These are phyloP conservation scores for Alloascoidea hylecoeti DNA, from an alignment of 805 yeast genomes.

Conservation along the genomic window DNA sequence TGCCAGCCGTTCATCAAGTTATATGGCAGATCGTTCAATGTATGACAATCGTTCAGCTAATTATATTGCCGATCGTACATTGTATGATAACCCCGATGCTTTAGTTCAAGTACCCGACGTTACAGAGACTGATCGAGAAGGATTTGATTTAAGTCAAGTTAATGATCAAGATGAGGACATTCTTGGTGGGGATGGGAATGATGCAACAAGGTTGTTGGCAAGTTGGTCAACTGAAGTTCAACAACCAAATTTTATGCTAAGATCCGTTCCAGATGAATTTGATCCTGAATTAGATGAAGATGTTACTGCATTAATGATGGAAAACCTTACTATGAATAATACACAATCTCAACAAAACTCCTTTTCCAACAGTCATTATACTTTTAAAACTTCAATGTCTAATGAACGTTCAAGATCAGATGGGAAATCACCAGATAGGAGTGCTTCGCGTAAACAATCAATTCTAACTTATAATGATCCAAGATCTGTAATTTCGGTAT, in stretches of 20 bases:
- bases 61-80: not conserved
- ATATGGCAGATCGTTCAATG: not conserved
- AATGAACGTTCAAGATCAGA: slow-evolving; percentile 4
- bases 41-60: not conserved
- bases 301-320: slow-evolving; percentile 5
- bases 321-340: not conserved
- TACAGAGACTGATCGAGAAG: not conserved
- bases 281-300: slow-evolving; percentile 10
- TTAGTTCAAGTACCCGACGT: too few species aligned
- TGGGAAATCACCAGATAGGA: slow-evolving; percentile 3
- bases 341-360: not conserved
- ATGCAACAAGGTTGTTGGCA: not conserved
- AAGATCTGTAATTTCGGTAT: slow-evolving; percentile 30
- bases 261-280: slow-evolving; percentile 10
- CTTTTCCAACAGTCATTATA: too few species aligned
- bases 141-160: not conserved
- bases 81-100: too few species aligned
- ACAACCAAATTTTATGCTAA: not conserved
- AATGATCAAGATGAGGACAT: not conserved
- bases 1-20: not conserved
- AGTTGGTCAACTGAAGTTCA: not conserved
- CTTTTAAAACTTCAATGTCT: not conserved
- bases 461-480: slow-evolving; percentile 29
- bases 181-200: too few species aligned
- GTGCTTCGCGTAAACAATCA: slow-evolving; percentile 12